Evolutionary conservation across 768 basidiomycete genomes (phyloP), one percentile per base, ranked within the genome.

Genomic region (Candolleomyces eurysporus): DNA sequence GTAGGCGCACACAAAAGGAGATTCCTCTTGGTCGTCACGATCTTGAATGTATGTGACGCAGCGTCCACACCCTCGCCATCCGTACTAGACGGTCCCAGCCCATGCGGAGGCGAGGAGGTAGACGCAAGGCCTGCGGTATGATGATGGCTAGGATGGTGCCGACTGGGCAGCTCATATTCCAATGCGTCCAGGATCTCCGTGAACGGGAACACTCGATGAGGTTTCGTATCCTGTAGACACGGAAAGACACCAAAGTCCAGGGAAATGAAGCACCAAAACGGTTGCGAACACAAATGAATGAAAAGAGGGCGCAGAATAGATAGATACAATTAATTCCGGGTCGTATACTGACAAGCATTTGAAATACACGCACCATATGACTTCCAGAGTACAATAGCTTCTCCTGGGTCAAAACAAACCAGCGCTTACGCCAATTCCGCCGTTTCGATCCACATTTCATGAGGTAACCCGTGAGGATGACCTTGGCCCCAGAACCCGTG

Each of bases 381-480:
- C 90, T 95, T 53, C 87, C 87, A 10, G 87, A 89, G 77, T 99
- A 99, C 40, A 93, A 77, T 57, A 99, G 76, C 69, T 88, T 91
- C 68, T 94, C 92, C 43, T 88, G 87, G 43, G 89, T 94, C n/a
- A 99, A 78, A 42, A 92, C 88, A 68, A 99, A 98, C 96, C 96
- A 98, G 31, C 97, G 79, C 75, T 99, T 98, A 60, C 94, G 84
- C 97, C 97, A 99, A 65, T 87, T 92, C 67, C 91, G 89, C 69
- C 96, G 85, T 66, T 96, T 94, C 48, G 89, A 89, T 30, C 94
- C 95, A 73, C 94, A 95, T 70, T 98, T 98, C 91, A 96, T 94
- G 63, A 99, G 79, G 73, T 98, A 99, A 2, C 95, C 94, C 19
- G 87, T 86, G 4, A 96, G 71, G 43, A 99, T 88, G 43, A 88